phyloP scores from a whole-genome alignment of 495 filamentous ascomycete genomes.

The Lichina pygmaea region DNA sequence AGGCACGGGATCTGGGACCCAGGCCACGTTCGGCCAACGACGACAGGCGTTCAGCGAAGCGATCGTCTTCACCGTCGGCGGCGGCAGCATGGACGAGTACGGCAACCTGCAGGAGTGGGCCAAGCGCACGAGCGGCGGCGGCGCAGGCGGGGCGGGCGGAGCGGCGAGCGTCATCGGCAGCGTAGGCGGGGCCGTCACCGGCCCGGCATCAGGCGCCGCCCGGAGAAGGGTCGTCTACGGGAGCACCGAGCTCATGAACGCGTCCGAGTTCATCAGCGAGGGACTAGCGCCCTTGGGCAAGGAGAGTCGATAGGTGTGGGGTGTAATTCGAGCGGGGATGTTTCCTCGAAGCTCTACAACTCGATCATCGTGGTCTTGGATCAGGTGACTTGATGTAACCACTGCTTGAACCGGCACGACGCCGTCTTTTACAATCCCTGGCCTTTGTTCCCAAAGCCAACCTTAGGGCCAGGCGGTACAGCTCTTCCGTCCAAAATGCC shows the following conservation, averaged over 20 bases:
- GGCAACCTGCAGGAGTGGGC: slow-evolving; percentile 96
- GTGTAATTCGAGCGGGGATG: too few relatives aligned
- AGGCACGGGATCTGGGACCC: slow-evolving; percentile 25
- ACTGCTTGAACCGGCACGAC: too few relatives aligned
- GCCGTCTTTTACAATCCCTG: too few relatives aligned
- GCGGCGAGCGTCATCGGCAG: background rate
- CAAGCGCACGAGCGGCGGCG: slow-evolving; percentile 32
- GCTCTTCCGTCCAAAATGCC: too few relatives aligned
- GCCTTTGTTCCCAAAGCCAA: too few relatives aligned
- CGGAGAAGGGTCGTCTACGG: slow-evolving; percentile 78
- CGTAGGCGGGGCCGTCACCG: background rate
- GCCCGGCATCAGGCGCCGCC: slow-evolving; percentile 6
- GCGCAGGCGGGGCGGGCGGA: slow-evolving; percentile 2
- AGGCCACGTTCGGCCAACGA: slow-evolving; percentile 77
- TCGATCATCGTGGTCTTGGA: too few relatives aligned
- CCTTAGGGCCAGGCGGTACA: too few relatives aligned
- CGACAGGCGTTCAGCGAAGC: slow-evolving; percentile 87
- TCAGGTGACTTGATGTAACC: too few relatives aligned
- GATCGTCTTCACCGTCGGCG: slow-evolving; percentile 88
- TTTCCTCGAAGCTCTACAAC: too few relatives aligned
- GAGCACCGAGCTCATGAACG: slow-evolving; percentile 81
- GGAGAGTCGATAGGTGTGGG: slow-evolving; percentile 18
- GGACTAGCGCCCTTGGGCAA: slow-evolving; percentile 57
- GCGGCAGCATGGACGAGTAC: slow-evolving; percentile 97
- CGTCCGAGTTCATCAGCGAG: slow-evolving; percentile 56